A percentile compares a stretch with the other conserved stretches of the same genome.
Evolutionary conservation across 768 basidiomycete genomes (phyloP).

Genomic region (Suillus plorans): DNA sequence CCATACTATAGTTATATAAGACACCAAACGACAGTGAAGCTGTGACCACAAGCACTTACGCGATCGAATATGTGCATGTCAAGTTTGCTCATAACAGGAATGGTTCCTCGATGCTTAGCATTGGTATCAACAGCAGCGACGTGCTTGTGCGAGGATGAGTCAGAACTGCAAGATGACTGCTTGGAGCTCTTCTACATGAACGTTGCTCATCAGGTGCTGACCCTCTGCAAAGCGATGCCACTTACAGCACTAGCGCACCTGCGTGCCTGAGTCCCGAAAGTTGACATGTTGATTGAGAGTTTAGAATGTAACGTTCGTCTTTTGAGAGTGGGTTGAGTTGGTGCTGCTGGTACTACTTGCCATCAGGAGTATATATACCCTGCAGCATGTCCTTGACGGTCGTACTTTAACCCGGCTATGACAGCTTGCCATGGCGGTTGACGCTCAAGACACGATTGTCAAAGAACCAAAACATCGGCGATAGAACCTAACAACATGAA

Average conservation of each 20-base stretch:
- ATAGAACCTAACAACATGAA: no score
- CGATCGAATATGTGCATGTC: background rate
- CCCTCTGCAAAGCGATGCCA: background rate
- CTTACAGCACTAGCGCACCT: background rate
- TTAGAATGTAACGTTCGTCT: no score
- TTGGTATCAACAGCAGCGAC: background rate
- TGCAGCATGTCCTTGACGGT: no score
- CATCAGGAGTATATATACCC: no score
- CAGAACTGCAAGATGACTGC: background rate
- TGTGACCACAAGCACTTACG: background rate
- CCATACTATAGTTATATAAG: background rate
- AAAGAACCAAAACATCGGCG: no score
- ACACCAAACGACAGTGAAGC: background rate
- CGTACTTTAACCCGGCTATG: no score
- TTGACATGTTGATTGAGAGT: background rate
- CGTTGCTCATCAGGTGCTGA: background rate
- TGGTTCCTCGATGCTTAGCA: background rate
- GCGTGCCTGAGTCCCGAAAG: background rate
- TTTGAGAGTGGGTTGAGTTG: no score
- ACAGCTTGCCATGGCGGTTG: no score
- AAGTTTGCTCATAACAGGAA: background rate
- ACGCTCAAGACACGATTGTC: no score
- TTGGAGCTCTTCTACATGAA: background rate
- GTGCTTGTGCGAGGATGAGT: background rate
- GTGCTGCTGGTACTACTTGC: no score